phyloP scores from a whole-genome alignment of 1,139 yeast genomes.

The Candida tetrigidarum region DNA sequence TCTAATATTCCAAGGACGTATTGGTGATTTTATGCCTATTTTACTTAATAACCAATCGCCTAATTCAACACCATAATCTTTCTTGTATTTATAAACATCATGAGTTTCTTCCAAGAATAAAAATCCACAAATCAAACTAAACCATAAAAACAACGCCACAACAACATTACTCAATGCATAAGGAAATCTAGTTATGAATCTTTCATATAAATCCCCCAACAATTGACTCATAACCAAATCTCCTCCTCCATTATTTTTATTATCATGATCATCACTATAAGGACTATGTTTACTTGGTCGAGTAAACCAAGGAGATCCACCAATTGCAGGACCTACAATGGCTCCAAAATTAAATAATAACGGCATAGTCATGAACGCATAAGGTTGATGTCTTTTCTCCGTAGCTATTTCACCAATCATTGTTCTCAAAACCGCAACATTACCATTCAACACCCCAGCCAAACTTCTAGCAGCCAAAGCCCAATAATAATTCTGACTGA shows the following conservation, averaged over 20 bases:
- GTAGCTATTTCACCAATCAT: conserved; percentile 62
- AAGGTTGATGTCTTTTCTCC: conserved; percentile 60
- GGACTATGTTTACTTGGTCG: conserved; percentile 23
- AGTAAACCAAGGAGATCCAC: conserved; percentile 48
- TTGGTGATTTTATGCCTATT: conserved; percentile 35
- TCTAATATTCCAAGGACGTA: conserved; percentile 36
- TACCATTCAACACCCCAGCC: conserved; percentile 64
- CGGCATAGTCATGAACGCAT: conserved; percentile 65
- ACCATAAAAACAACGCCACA: conserved; percentile 46
- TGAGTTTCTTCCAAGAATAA: conserved; percentile 69
- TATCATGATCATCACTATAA: conserved; percentile 11
- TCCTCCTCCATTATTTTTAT: conserved; percentile 8
- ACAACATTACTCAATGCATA: conserved; percentile 65
- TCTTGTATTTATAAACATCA: conserved; percentile 38
- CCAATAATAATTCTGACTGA: conserved; percentile 50
- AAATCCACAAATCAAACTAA: conserved; percentile 44
- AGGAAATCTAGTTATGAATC: conserved; percentile 49
- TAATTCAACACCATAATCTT: conserved; percentile 55
- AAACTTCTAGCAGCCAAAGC: conserved; percentile 56
- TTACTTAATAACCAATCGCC: conserved; percentile 49
- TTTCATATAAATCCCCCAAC: conserved; percentile 20
- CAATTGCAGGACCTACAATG: conserved; percentile 46
- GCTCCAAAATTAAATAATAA: conserved; percentile 60
- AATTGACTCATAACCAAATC: neutral
- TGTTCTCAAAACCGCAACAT: conserved; percentile 64